Base-by-base conservation (phyloP, 2,329 filamentous ascomycete species). In the Malbranchea cinnamomea region DNA sequence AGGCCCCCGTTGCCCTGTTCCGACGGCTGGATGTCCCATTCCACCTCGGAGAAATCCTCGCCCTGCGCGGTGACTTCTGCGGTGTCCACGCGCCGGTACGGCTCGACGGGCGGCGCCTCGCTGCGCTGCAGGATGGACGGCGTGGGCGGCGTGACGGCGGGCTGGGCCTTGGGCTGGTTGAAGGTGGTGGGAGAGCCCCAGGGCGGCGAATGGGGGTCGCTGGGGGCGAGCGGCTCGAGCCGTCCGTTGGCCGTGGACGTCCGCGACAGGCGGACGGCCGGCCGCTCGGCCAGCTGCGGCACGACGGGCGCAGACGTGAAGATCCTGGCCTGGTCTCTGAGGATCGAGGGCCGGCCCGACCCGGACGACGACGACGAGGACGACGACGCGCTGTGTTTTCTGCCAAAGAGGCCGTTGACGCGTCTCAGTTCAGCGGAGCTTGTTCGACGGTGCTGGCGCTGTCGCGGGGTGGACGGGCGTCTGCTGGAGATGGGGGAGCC, bases 1-100 rank as follows among this genome's bases (percentile, higher is more conserved):
- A 95, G 67, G 12, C 87, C 89, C 13, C 84, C 85, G 47, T 95
- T 95, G 34, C 87, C 87, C 56, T 92, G 83, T 33, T 92, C 78
- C 1, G 84, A 81, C 33, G 77, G 75, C 36, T 84, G 78, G 20
- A 95, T 72, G 19, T 68, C 76, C 80, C 85, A 95, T 30, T 77
- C 67, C 6, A 79, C 78, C n/a, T 72, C 67, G 27, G 80, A 77
- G 45, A 85, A 85, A 27, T 78, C 45, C 32, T 42, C 20, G 27
- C 31, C 19, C 37, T 28, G n/a, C 13, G 11, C 17, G 26, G 32
- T 7, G 26, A 27, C 13, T 39, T 42, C 12, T 36, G 24, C 33
- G 27, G 20, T 33, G 8, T 28, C 34, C 31, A n/a, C n/a, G n/a
- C n/a, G n/a, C n/a, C n/a, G n/a, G n/a, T 21, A 35, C n/a, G 30